Evolutionary conservation across 495 filamentous ascomycete species (phyloP).

Genomic region (Entonaema liquescens): DNA sequence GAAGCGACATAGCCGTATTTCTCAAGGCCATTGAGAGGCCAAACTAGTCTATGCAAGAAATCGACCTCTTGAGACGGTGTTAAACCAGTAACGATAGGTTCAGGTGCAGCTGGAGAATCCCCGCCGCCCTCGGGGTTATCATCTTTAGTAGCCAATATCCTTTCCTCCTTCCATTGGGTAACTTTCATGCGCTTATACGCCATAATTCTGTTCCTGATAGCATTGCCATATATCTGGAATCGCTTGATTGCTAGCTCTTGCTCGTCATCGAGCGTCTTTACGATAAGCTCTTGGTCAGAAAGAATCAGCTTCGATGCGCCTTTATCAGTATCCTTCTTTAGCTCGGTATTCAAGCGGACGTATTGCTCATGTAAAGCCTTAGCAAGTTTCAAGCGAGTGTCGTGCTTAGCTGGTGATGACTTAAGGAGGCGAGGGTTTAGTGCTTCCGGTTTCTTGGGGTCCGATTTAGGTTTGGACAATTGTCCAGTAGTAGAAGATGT

Average conservation of each 20-base stretch:
- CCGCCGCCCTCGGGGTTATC: conserved; percentile 32
- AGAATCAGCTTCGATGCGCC: conserved; percentile 60
- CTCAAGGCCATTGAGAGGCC: conserved; percentile 66
- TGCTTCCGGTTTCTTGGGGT: conserved; percentile 55
- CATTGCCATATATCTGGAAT: conserved; percentile 75
- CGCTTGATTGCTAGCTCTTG: conserved; percentile 75
- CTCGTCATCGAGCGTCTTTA: conserved; percentile 84
- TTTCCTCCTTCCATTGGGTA: conserved; percentile 69
- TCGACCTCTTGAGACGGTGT: conserved; percentile 71
- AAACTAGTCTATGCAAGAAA: conserved; percentile 66
- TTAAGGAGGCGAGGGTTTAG: conserved; percentile 85
- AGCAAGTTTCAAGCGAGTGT: conserved; percentile 70
- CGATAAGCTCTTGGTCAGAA: conserved; percentile 74
- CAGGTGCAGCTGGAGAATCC: conserved; percentile 44
- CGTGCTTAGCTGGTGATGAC: conserved; percentile 74
- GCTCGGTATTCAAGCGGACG: conserved; percentile 72
- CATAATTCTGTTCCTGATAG: conserved; percentile 81
- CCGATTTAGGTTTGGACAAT: conserved; percentile 10
- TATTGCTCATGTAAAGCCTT: conserved; percentile 79
- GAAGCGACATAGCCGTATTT: conserved; percentile 77
- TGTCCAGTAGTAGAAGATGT: conserved; percentile 8
- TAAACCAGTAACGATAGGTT: conserved; percentile 71
- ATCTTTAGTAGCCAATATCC: conserved; percentile 35
- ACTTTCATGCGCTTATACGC: conserved; percentile 74
- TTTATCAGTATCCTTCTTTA: conserved; percentile 60